These are phyloP conservation scores for Penicillium robsamsonii DNA, from an alignment of 495 filamentous ascomycete genomes.

Conservation along the genomic window DNA sequence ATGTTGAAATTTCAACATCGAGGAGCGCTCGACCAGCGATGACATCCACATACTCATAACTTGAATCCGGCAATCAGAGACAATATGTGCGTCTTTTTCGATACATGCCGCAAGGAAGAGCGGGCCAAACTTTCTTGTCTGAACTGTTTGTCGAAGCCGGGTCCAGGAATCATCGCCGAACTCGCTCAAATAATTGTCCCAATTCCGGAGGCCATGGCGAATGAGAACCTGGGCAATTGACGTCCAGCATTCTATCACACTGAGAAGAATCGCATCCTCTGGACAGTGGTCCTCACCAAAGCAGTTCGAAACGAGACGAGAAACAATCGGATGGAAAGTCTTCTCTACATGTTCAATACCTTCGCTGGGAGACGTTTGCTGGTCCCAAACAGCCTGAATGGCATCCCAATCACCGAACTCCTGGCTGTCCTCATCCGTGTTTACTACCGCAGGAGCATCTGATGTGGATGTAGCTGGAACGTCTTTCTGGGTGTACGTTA, in stretches of 20 bases:
- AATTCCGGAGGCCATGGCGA: conserved; percentile 41
- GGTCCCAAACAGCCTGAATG: conserved; percentile 50
- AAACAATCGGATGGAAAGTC: conserved; percentile 51
- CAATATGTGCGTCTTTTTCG: conserved; percentile 41
- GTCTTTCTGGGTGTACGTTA: conserved; percentile 40
- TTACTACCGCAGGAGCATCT: conserved; percentile 7
- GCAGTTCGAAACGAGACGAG: conserved; percentile 61
- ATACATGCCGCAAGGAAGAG: conserved; percentile 61
- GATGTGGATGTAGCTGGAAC: conserved; percentile 11
- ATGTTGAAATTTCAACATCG: conserved; percentile 67
- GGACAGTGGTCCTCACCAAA: conserved; percentile 63
- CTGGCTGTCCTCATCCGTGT: conserved; percentile 64
- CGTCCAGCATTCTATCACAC: conserved; percentile 59
- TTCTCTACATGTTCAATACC: conserved; percentile 39
- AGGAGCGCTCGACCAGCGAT: conserved; percentile 63
- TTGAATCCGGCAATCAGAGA: conserved; percentile 45
- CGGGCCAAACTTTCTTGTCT: conserved; percentile 61
- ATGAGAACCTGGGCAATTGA: conserved; percentile 54
- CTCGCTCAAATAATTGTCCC: conserved; percentile 57
- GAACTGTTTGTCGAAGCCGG: conserved; percentile 58
- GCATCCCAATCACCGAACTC: conserved; percentile 70
- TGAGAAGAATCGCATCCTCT: conserved; percentile 56
- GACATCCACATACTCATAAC: conserved; percentile 58
- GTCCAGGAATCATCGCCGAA: conserved; percentile 61
- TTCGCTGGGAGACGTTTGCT: conserved; percentile 27